Percentiles rank a stretch among this genome's conserved stretches.
These are phyloP conservation scores for Geosmithia putterillii DNA, from an alignment of 2,329 filamentous ascomycete species.

Conservation along the genomic window DNA sequence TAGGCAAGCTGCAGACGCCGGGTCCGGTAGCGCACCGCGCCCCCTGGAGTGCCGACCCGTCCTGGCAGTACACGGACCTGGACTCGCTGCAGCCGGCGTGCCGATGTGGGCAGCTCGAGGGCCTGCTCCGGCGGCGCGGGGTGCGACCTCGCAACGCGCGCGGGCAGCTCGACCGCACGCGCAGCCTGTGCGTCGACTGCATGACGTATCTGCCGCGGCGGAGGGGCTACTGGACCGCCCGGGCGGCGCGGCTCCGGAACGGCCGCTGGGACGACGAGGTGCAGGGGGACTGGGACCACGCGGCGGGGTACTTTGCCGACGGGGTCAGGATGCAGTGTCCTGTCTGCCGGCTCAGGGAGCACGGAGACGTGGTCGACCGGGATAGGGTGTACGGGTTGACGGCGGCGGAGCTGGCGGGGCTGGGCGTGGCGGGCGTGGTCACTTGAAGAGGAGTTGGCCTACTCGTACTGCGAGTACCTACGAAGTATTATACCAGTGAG, in stretches of 20 bases:
- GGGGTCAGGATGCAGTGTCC: background rate
- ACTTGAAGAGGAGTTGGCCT: too few relatives aligned
- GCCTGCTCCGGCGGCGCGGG: background rate
- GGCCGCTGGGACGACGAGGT: background rate
- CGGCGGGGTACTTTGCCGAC: background rate
- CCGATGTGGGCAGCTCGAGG: background rate
- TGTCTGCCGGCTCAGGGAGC: background rate
- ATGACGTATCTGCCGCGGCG: background rate
- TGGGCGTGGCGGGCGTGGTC: too few relatives aligned
- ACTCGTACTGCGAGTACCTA: too few relatives aligned
- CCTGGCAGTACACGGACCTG: background rate
- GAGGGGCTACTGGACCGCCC: background rate
- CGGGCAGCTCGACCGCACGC: background rate
- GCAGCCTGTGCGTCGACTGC: conserved; percentile 1
- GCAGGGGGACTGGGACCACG: background rate
- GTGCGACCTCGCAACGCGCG: background rate
- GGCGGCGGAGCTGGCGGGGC: too few relatives aligned
- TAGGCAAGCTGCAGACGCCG: background rate
- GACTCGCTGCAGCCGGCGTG: background rate
- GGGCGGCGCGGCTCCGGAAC: background rate
- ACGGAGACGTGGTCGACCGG: background rate
- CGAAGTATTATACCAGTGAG: too few relatives aligned
- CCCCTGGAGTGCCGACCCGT: background rate
- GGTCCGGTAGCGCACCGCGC: background rate
- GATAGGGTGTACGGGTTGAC: too few relatives aligned